Evolutionary conservation across 306 rosid genomes (phyloP).

Genomic region (Luffa aegyptiaca): DNA sequence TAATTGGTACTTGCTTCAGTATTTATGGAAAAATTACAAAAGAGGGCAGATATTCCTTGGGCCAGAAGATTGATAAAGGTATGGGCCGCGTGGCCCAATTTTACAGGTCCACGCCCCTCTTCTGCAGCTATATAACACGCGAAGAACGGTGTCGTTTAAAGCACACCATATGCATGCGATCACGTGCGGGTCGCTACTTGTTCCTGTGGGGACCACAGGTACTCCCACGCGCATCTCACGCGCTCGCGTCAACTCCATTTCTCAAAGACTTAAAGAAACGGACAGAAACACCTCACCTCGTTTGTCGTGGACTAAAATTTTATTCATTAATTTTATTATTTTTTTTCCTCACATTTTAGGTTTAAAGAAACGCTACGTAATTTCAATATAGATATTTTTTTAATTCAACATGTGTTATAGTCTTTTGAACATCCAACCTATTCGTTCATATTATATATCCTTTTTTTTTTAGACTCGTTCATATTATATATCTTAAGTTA

Average conservation of each 20-base stretch:
- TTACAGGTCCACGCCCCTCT: not conserved
- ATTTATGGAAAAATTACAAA: not conserved
- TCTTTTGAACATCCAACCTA: too few species aligned
- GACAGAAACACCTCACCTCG: not conserved
- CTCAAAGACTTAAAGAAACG: not conserved
- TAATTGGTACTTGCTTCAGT: not conserved
- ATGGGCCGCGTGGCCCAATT: constrained; percentile 1
- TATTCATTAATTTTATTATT: too few species aligned
- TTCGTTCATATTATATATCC: too few species aligned
- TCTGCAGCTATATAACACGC: too few species aligned
- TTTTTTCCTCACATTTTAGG: too few species aligned
- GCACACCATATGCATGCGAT: not conserved
- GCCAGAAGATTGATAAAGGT: not conserved
- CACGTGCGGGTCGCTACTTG: not conserved
- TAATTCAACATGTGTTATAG: too few species aligned
- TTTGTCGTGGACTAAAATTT: not conserved
- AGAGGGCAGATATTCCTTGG: not conserved
- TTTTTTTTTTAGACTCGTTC: too few species aligned
- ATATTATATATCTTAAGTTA: too few species aligned
- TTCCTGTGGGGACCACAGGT: not conserved
- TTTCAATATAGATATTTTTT: too few species aligned
- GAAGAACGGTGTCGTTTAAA: not conserved
- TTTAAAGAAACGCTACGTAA: too few species aligned
- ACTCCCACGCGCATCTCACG: not conserved
- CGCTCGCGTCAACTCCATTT: not conserved